Base-by-base conservation (phyloP, 2,329 filamentous ascomycete species). In the Paecilomyces niveus region DNA sequence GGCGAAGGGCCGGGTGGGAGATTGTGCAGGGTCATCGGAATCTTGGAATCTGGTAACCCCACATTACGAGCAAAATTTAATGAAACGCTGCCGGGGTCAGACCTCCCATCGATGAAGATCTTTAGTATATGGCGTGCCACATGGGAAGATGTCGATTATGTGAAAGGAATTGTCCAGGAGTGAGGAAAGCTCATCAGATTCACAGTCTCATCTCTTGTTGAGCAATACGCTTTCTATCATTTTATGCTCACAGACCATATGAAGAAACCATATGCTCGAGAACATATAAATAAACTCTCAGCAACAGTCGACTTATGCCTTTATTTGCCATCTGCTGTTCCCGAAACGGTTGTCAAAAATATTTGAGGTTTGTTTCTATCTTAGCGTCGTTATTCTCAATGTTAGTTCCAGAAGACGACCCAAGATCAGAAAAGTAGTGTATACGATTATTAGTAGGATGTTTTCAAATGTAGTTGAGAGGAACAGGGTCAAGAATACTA, bases 121-220 rank as follows among this genome's bases (percentile, higher is more conserved):
- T 35, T 13, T 45, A 35, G 33, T 15, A 55, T 55, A 22, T 39
- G 31, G 22, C 22, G 15, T 22, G 54, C 54, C 10, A 45, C 54
- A n/a, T 55, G 54, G 54, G 31, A 35, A 45, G 54, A 49, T 45
- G 21, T 55, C 18, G 33, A 55, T 21, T 55, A 55, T 55, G 33
- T 45, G 10, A 55, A 45, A 45, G 54, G 54, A 26, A 55, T 55
- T 18, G 54, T 49, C 7, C 33, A 55, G 22, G 29, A 32, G n/a
- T 55, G n/a, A 13, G 26, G 6, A 2, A n/a, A 50, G 21, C 11
- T 24, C 6, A 45, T 15, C 22, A 22, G 18, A 18, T 13, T 13
- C 35, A 45, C 13, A 18, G 3, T 22, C 1, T 22, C 22, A 22
- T 22, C 22, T 22, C 22, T 22, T 22, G 22, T 18, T 18, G 35